Conservation (phyloP, 169 alveolate species). For the Eimeria mitis region DNA sequence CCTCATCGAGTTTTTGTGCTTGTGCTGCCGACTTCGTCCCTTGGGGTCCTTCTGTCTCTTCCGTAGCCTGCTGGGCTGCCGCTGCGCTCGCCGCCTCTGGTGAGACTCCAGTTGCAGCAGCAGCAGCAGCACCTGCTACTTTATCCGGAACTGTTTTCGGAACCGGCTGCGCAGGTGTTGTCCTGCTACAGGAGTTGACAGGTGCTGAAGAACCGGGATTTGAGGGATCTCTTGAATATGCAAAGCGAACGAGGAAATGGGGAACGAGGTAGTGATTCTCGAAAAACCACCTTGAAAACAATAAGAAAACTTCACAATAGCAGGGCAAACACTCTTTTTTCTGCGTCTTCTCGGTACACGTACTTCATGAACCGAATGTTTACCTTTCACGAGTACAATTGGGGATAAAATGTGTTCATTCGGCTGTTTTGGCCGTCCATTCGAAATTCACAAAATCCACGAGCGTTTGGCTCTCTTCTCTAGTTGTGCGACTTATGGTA, state of each 20-base stretch:
- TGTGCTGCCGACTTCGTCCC: neutral
- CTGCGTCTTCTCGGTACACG: neutral
- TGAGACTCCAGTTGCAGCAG: neutral
- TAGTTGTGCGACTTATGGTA: neutral
- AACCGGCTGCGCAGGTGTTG: neutral
- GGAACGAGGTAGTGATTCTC: slow-evolving; percentile 70
- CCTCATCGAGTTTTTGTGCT: neutral
- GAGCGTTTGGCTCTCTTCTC: neutral
- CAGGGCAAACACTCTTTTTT: neutral
- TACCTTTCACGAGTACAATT: neutral
- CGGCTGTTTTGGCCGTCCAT: neutral
- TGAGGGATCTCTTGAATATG: slow-evolving; percentile 12
- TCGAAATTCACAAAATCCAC: neutral
- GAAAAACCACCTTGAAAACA: slow-evolving; percentile 40
- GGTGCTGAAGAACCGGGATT: neutral
- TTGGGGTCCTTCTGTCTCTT: neutral
- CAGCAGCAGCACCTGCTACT: neutral
- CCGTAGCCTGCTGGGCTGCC: slow-evolving; percentile 4
- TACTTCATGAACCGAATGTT: neutral
- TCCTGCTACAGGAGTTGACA: neutral
- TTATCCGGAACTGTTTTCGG: neutral
- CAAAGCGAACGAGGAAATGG: slow-evolving; percentile 56
- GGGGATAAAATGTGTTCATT: neutral
- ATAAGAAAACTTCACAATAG: neutral
- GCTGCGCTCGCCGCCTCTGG: neutral